phyloP scores from a whole-genome alignment of 2,329 filamentous ascomycete species.

The Domatiomyces globalis region DNA sequence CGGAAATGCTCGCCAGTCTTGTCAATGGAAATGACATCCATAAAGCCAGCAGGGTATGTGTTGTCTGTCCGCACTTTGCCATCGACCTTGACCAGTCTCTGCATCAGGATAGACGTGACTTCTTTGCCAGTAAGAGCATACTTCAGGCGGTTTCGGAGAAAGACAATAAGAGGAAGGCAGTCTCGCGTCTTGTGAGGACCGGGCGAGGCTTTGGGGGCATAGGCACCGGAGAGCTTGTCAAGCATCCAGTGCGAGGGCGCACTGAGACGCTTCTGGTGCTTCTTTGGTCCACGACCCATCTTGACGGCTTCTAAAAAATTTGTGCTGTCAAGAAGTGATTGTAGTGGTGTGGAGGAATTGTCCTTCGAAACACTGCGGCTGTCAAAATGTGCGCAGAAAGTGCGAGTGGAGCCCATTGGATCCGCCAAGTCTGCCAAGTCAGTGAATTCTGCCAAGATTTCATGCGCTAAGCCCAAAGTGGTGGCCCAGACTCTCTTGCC shows the following conservation, averaged over 20 bases:
- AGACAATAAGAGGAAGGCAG: conserved; percentile 97
- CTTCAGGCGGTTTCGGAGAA: conserved; percentile 87
- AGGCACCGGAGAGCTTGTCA: conserved; percentile 95
- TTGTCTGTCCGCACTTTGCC: conserved; percentile 98
- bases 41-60: conserved; percentile 96
- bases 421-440: neutral
- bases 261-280: conserved; percentile 99
- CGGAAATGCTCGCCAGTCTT: conserved; percentile 99
- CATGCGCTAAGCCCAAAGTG: neutral
- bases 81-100: conserved; percentile 99
- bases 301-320: conserved; percentile 20
- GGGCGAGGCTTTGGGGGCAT: conserved; percentile 52
- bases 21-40: conserved; percentile 98
- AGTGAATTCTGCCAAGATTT: neutral
- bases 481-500: too few species aligned
- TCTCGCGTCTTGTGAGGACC: conserved; percentile 93
- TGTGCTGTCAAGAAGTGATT: neutral
- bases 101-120: conserved; percentile 96
- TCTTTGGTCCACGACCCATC: conserved; percentile 57
- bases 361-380: neutral
- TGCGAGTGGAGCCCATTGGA: neutral
- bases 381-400: neutral
- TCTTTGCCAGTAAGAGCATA: conserved; percentile 98
- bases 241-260: conserved; percentile 99
- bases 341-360: neutral